Evolutionary conservation across 2,329 filamentous ascomycete species (phyloP).

Genomic region (Amauroascus verrucosus): DNA sequence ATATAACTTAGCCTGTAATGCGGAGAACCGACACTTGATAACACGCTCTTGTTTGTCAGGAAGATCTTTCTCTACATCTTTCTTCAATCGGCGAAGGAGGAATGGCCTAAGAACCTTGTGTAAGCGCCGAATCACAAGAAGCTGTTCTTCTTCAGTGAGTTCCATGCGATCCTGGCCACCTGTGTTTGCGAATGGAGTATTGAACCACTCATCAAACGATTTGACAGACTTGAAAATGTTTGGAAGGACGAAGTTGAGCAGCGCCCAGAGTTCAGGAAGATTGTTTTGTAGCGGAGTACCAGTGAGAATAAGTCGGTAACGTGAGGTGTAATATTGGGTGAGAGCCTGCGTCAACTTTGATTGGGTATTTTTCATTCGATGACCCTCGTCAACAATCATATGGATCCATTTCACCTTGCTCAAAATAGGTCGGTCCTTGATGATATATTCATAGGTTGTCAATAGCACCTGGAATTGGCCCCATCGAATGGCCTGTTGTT

Average conservation of each 20-base stretch:
- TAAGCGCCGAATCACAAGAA: slow-evolving; percentile 93
- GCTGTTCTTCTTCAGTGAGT: slow-evolving; percentile 96
- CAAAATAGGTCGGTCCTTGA: slow-evolving; percentile 89
- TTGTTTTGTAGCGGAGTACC: slow-evolving; percentile 98
- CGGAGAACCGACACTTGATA: slow-evolving; percentile 97
- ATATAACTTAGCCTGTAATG: slow-evolving; percentile 85
- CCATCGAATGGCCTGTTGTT: slow-evolving; percentile 88
- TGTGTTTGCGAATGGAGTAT: slow-evolving; percentile 96
- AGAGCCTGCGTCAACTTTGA: slow-evolving; percentile 95
- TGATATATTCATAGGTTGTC: slow-evolving; percentile 98
- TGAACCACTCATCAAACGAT: slow-evolving; percentile 99
- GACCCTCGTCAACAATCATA: slow-evolving; percentile 99
- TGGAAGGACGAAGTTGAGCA: slow-evolving; percentile 95
- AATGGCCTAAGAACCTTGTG: slow-evolving; percentile 97
- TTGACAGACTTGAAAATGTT: slow-evolving; percentile 99
- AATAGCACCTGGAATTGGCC: slow-evolving; percentile 92
- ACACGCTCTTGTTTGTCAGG: slow-evolving; percentile 99
- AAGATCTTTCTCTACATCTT: slow-evolving; percentile 97
- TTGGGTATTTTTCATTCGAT: slow-evolving; percentile 97
- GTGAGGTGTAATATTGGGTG: slow-evolving; percentile 86
- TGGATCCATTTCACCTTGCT: slow-evolving; percentile 99
- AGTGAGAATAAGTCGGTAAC: slow-evolving; percentile 92
- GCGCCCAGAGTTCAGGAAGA: slow-evolving; percentile 86
- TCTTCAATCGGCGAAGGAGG: slow-evolving; percentile 95
- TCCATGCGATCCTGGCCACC: slow-evolving; percentile 98